Conservation (phyloP, 1,284 basidiomycete genomes). For the Athelia psychrophila region DNA sequence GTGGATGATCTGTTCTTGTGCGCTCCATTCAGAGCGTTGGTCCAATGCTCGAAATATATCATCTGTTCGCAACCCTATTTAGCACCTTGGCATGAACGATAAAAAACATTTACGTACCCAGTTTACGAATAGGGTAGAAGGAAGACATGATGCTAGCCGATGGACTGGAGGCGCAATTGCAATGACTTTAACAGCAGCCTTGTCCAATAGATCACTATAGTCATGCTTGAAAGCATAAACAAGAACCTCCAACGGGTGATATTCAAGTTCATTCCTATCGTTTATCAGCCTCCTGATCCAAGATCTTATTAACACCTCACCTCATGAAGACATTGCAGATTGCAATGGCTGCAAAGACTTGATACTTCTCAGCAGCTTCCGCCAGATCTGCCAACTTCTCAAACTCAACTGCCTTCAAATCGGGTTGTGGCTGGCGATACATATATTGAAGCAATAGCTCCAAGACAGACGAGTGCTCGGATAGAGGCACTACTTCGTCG, state of each 20-base stretch:
- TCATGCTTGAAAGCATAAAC: neutral
- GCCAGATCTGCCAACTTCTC: neutral
- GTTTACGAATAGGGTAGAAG: neutral
- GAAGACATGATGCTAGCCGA: neutral
- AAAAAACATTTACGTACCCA: neutral
- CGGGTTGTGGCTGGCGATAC: constrained; percentile 1
- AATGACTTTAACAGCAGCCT: neutral
- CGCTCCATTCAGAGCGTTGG: neutral
- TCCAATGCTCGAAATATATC: neutral
- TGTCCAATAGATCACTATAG: neutral
- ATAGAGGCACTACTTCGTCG: neutral
- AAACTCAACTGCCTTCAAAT: neutral
- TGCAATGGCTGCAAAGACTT: neutral
- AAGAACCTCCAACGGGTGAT: neutral
- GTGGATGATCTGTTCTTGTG: neutral
- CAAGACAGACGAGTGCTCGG: neutral
- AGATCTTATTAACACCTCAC: neutral
- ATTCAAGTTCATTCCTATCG: neutral
- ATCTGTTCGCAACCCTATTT: too few relatives aligned
- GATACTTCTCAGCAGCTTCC: constrained; percentile 1
- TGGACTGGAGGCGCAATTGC: neutral
- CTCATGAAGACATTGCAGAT: neutral
- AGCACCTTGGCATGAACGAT: neutral
- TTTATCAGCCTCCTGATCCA: neutral
- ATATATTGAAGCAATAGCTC: constrained; percentile 1